Evolutionary conservation across 1,139 yeast species (phyloP).

Genomic region (Pichia sp.): DNA sequence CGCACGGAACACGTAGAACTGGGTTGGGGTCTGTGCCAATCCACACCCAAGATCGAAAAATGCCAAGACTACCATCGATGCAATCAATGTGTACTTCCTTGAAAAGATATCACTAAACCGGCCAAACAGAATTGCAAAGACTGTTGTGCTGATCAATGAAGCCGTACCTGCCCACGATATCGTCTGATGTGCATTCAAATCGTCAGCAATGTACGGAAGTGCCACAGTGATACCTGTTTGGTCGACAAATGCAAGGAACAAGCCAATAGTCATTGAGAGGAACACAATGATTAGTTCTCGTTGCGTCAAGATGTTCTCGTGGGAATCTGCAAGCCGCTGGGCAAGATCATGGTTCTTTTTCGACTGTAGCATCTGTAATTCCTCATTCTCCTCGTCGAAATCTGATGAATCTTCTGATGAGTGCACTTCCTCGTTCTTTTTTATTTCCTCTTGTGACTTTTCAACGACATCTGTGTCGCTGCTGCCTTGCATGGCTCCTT

Average conservation of each 20-base stretch:
- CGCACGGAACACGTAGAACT: conserved; percentile 45
- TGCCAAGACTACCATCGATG: conserved; percentile 32
- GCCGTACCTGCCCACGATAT: conserved; percentile 52
- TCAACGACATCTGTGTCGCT: neutral
- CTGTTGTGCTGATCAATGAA: conserved; percentile 36
- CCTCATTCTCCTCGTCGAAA: neutral
- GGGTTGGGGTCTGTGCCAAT: conserved; percentile 39
- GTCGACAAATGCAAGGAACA: conserved; percentile 36
- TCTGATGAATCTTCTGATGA: neutral
- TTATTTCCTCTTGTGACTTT: neutral
- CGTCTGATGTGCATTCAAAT: conserved; percentile 22
- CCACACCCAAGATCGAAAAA: conserved; percentile 35
- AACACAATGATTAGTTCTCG: conserved; percentile 23
- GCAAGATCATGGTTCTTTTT: neutral
- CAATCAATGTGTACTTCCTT: conserved; percentile 41
- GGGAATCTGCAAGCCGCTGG: conserved; percentile 13
- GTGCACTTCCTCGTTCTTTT: neutral
- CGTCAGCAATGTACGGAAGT: conserved; percentile 25
- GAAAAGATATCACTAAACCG: conserved; percentile 40
- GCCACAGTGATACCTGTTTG: conserved; percentile 38
- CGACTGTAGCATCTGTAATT: neutral
- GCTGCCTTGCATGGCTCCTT: too few relatives aligned
- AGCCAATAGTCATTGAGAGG: conserved; percentile 20
- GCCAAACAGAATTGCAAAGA: conserved; percentile 24
- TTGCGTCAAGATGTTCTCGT: conserved; percentile 21